Percentiles rank a stretch among this genome's conserved stretches.
phyloP scores from a whole-genome alignment of 2,329 filamentous ascomycete species.

The Berkeleyomyces basicola region DNA sequence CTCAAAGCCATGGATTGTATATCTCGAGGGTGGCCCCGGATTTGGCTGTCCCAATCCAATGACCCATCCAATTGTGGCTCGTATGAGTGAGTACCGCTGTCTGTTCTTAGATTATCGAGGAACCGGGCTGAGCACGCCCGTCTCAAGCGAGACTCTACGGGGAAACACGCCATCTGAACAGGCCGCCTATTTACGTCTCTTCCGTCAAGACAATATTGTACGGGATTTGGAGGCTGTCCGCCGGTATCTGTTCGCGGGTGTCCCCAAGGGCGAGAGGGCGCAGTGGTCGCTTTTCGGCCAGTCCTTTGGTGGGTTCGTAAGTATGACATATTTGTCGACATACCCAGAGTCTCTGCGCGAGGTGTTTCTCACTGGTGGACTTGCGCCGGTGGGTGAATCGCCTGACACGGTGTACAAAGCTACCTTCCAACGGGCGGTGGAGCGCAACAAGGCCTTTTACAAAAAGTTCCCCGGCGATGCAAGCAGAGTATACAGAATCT shows the following conservation, averaged over 20 bases:
- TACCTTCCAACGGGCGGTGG: conserved; percentile 47
- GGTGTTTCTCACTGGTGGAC: conserved; percentile 68
- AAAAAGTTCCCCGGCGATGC: conserved; percentile 71
- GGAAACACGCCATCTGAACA: conserved; percentile 50
- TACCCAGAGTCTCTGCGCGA: conserved; percentile 64
- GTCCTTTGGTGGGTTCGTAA: conserved; percentile 81
- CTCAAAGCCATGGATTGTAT: conserved; percentile 46
- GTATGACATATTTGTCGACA: conserved; percentile 67
- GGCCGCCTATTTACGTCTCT: conserved; percentile 64
- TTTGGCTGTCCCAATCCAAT: conserved; percentile 62
- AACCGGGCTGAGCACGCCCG: conserved; percentile 67
- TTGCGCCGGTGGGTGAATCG: conserved; percentile 56
- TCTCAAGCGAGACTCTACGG: conserved; percentile 49
- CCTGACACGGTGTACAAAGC: conserved; percentile 61
- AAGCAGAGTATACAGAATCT: conserved; percentile 47
- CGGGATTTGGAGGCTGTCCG: conserved; percentile 77
- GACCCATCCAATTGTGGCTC: conserved; percentile 51
- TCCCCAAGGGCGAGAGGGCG: conserved; percentile 38
- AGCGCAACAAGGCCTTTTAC: conserved; percentile 68
- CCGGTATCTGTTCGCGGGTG: conserved; percentile 44
- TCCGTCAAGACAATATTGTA: conserved; percentile 82
- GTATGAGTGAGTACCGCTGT: conserved; percentile 66
- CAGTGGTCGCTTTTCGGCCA: conserved; percentile 82
- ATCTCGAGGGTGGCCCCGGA: conserved; percentile 75
- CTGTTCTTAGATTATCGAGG: conserved; percentile 84